Evolutionary conservation across 257 asterid genomes (phyloP).

Genomic region (Osmanthus fragrans): DNA sequence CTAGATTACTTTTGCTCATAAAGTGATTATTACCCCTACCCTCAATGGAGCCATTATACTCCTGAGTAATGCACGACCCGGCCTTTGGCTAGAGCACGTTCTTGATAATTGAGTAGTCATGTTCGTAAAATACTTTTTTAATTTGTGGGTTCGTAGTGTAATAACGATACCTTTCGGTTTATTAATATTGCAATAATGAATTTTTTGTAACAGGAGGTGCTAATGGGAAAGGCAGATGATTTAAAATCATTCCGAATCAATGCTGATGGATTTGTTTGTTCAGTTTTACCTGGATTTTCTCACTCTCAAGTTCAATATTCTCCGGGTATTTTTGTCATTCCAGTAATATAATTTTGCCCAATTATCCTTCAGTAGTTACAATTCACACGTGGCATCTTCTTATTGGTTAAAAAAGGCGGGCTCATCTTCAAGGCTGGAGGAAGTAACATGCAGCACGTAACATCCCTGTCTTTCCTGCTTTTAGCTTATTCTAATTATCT

Average conservation of each 20-base stretch:
- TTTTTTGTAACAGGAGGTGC: conserved; percentile 57
- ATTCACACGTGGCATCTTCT: background rate
- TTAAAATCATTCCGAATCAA: conserved; percentile 61
- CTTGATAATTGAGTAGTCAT: too few species aligned
- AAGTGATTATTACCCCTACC: conserved; percentile 27
- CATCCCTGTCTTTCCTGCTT: conserved; percentile 78
- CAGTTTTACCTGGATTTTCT: conserved; percentile 76
- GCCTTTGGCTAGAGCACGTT: background rate
- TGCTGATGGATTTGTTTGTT: conserved; percentile 81
- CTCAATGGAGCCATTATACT: too few species aligned
- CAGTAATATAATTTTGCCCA: background rate
- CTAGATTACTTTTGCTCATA: conserved; percentile 16
- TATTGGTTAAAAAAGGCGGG: conserved; percentile 41
- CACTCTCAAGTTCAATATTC: conserved; percentile 80
- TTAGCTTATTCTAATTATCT: conserved; percentile 81
- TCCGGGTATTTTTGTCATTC: conserved; percentile 51
- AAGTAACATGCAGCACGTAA: conserved; percentile 96
- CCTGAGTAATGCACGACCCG: too few species aligned
- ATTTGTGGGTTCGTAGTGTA: background rate
- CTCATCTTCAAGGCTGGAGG: conserved; percentile 78
- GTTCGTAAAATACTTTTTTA: too few species aligned
- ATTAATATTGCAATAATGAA: background rate
- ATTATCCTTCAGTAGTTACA: background rate
- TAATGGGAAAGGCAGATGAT: conserved; percentile 71
- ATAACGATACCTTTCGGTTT: background rate